These are phyloP conservation scores for Kluyveromyces sp. DNA, from an alignment of 1,139 yeast species.

Conservation along the genomic window DNA sequence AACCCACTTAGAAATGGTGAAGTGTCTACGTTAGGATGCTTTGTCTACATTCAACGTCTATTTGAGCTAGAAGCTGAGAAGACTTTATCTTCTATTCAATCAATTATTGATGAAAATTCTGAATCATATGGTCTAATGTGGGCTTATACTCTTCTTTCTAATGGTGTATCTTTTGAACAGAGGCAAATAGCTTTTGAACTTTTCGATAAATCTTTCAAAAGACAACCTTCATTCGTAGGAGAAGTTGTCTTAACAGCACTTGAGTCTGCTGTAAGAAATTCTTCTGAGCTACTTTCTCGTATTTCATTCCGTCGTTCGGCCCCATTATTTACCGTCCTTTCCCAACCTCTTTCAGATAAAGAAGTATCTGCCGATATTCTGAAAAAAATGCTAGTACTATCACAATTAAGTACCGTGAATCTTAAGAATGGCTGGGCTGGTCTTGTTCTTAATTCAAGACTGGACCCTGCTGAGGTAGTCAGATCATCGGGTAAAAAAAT, in stretches of 20 bases:
- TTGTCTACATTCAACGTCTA: conserved; percentile 16
- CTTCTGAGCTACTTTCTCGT: conserved; percentile 9
- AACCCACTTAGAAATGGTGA: conserved; percentile 19
- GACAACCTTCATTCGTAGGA: conserved; percentile 21
- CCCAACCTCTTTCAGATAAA: conserved; percentile 33
- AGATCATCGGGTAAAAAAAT: conserved; percentile 35
- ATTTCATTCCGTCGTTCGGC: conserved; percentile 28
- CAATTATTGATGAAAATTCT: conserved; percentile 8
- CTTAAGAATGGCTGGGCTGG: conserved; percentile 73
- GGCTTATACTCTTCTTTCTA: conserved; percentile 17
- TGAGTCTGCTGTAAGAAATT: conserved; percentile 13
- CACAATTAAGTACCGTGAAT: conserved; percentile 43
- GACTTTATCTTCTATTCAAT: conserved; percentile 9
- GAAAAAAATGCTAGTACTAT: conserved; percentile 41
- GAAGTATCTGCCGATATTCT: conserved; percentile 36
- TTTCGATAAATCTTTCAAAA: conserved; percentile 14
- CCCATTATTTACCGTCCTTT: conserved; percentile 40
- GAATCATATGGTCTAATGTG: conserved; percentile 19
- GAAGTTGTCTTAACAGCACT: conserved; percentile 17
- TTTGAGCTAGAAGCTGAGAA: conserved; percentile 6
- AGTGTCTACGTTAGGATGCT: conserved; percentile 16
- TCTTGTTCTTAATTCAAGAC: conserved; percentile 48
- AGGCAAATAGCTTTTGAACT: conserved; percentile 18
- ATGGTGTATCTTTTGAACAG: conserved; percentile 11
- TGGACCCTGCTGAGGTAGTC: conserved; percentile 62